phyloP scores from a whole-genome alignment of 306 rosid genomes.

The Ormosia semicastrata region DNA sequence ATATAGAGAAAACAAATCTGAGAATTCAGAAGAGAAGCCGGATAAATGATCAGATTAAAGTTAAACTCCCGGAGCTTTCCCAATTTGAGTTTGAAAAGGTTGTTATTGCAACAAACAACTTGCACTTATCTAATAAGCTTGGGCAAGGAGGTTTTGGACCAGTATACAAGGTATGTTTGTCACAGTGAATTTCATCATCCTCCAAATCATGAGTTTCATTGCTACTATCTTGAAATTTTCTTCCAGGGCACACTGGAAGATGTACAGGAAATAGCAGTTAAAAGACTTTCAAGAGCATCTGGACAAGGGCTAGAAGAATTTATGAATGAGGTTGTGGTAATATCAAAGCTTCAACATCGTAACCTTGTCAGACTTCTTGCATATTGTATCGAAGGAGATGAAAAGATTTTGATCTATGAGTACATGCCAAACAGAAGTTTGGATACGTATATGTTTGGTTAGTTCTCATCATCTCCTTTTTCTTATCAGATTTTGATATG shows the following conservation, averaged over 20 bases:
- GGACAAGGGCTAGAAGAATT: constrained; percentile 50
- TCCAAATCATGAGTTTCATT: not conserved
- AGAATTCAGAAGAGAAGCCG: not conserved
- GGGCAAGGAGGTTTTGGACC: constrained; percentile 30
- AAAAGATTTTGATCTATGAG: constrained; percentile 47
- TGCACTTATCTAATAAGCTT: constrained; percentile 10
- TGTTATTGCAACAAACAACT: constrained; percentile 25
- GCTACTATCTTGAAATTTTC: too few relatives aligned
- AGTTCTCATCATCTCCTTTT: not conserved
- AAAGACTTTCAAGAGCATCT: constrained; percentile 45
- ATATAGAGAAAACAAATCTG: not conserved
- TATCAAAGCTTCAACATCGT: constrained; percentile 52
- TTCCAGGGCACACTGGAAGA: constrained; percentile 34
- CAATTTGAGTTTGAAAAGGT: not conserved
- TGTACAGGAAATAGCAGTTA: constrained; percentile 47
- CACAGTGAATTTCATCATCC: not conserved
- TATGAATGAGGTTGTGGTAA: constrained; percentile 45
- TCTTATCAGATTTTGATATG: too few relatives aligned
- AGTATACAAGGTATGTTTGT: constrained; percentile 10
- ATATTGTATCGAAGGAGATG: constrained; percentile 43
- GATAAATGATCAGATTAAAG: not conserved
- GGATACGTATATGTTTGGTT: constrained; percentile 50
- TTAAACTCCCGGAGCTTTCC: constrained; percentile 13
- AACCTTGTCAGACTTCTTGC: constrained; percentile 52
- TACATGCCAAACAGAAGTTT: constrained; percentile 52